A percentile compares a stretch with the other conserved stretches of the same genome.
Conservation (phyloP, 1,284 basidiomycete species). For the Cryptococcus jaspeensis region DNA sequence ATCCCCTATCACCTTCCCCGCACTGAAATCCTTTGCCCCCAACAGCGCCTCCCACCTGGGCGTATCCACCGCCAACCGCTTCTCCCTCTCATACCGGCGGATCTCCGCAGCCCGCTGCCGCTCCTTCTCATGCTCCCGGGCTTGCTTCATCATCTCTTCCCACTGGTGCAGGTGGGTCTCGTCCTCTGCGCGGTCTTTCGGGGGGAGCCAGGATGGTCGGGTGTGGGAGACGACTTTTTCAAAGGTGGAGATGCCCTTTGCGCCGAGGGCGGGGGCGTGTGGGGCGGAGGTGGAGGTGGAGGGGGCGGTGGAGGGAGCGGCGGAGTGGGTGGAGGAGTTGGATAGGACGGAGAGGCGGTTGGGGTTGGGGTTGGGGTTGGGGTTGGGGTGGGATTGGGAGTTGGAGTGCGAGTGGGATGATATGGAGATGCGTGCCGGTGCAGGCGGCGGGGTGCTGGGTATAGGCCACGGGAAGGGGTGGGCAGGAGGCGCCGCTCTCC, state of each 20-base stretch:
- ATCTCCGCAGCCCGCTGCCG: slow-evolving; percentile 25
- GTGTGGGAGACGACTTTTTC: slow-evolving; percentile 54
- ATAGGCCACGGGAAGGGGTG: slow-evolving; percentile 46
- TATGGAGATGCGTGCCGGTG: not conserved
- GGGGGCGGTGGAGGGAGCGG: not conserved
- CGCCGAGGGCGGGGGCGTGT: slow-evolving; percentile 24
- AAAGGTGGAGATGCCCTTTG: slow-evolving; percentile 40
- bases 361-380: slow-evolving; percentile 8
- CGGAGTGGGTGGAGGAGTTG: not conserved
- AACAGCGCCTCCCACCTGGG: slow-evolving; percentile 47
- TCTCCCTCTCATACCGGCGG: slow-evolving; percentile 36
- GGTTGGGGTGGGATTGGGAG: slow-evolving; percentile 9
- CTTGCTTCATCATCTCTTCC: slow-evolving; percentile 78
- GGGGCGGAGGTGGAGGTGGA: not conserved
- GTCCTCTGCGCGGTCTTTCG: slow-evolving; percentile 78
- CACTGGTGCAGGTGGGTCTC: slow-evolving; percentile 80
- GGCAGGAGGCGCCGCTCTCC: slow-evolving; percentile 41
- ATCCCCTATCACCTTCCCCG: slow-evolving; percentile 28
- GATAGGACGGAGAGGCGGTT: slow-evolving; percentile 17
- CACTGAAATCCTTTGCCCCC: slow-evolving; percentile 24
- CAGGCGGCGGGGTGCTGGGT: slow-evolving; percentile 6
- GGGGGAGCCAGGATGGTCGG: slow-evolving; percentile 76
- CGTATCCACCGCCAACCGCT: slow-evolving; percentile 30
- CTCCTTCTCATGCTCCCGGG: slow-evolving; percentile 38
- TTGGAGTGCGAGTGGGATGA: not conserved